Base-by-base conservation (phyloP, 1,139 yeast genomes). In the Geotrichum reessii region DNA sequence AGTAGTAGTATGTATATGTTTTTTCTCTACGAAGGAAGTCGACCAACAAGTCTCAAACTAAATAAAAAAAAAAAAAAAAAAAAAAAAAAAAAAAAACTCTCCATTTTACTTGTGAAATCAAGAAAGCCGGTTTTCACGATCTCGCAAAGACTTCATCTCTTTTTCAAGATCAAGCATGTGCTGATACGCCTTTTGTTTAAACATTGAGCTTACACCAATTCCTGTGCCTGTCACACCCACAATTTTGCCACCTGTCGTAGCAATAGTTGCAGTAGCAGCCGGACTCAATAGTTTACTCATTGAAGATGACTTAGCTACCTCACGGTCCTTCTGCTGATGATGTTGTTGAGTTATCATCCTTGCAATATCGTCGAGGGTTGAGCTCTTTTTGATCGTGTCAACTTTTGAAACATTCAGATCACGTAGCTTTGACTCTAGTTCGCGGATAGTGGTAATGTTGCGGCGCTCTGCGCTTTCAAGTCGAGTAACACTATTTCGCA, bases 111-210 rank as follows among this genome's bases (percentile, higher is more conserved):
- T 37, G 44, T 19, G 44, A 37, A 7, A n/a, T 37, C 17, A 17
- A 8, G 44, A 37, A n/a, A n/a, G 21, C n/a, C 44, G 44, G 14
- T n/a, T 37, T 9, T 37, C 44, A 19, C 44, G 44, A 7, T 37
- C 44, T 8, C 44, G 42, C 17, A 33, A 14, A 11, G 37, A 31
- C 37, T 56, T 55, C 11, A 53, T 50, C n/a, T 59, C 59, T 27
- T 50, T 54, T n/a, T 56, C 56, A 0, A 59, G 56, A 37, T 59
- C 61, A 8, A 59, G 44, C 56, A 56, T 53, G 25, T 58, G 61
- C 17, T 53, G 61, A 21, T 58, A 58, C 1, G 59, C 50, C 40
- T 58, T 53, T 40, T 56, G 55, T 46, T 56, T 58, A n/a, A 51
- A 50, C 14, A 47, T 17, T 11, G 61, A 37, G 6, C 57, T 53